A percentile compares a stretch with the other conserved stretches of the same genome.
Evolutionary conservation across 2,329 filamentous ascomycete species (phyloP).

Genomic region (Colletotrichum paranaense): DNA sequence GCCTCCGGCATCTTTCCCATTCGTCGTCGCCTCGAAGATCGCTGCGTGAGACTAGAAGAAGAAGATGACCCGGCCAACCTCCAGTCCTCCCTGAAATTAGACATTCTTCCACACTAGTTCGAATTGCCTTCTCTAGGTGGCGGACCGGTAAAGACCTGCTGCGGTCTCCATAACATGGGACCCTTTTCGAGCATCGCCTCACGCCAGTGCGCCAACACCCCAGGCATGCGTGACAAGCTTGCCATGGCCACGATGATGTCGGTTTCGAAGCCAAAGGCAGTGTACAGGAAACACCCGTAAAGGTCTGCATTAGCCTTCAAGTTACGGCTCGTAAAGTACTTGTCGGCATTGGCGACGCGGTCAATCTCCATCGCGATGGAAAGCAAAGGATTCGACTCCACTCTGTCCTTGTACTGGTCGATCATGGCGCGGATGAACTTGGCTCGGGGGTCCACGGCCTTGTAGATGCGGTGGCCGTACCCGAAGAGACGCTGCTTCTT

Average conservation of each 20-base stretch:
- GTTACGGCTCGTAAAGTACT: constrained; percentile 49
- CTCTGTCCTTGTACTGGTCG: constrained; percentile 34
- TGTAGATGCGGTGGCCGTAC: constrained; percentile 53
- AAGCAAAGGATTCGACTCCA: constrained; percentile 46
- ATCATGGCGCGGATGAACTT: constrained; percentile 44
- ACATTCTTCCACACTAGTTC: neutral
- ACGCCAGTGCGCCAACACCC: constrained; percentile 45
- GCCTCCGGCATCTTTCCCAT: neutral
- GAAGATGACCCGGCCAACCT: neutral
- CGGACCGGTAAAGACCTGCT: constrained; percentile 40
- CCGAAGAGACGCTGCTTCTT: constrained; percentile 55
- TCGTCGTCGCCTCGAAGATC: neutral
- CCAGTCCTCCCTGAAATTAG: neutral
- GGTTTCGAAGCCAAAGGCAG: constrained; percentile 42
- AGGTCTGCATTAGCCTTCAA: constrained; percentile 57
- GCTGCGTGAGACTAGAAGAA: neutral
- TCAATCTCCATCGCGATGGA: constrained; percentile 52
- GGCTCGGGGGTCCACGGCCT: constrained; percentile 49
- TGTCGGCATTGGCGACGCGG: constrained; percentile 46
- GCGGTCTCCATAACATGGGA: constrained; percentile 43
- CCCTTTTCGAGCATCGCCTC: constrained; percentile 41
- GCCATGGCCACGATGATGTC: constrained; percentile 45
- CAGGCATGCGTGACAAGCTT: constrained; percentile 40
- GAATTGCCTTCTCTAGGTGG: constrained; percentile 12
- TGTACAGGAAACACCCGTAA: constrained; percentile 56